Base-by-base conservation (phyloP, 2,329 filamentous ascomycete genomes). In the Cadophora sp. region DNA sequence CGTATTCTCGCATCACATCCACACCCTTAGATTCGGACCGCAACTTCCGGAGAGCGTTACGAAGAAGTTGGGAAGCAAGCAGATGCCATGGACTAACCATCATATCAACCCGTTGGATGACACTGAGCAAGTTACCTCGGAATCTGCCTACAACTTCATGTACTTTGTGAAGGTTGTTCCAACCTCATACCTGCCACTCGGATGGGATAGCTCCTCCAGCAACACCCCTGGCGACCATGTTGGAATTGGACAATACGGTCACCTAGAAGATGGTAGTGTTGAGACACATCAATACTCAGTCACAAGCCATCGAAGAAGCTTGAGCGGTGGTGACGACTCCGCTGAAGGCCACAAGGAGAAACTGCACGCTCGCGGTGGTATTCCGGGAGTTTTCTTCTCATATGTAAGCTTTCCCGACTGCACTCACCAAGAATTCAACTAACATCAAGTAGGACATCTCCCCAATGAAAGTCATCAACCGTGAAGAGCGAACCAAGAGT, bases 141-240 rank as follows among this genome's bases (percentile, higher is more conserved):
- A 97, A 76, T 87, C 93, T 73, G 91, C 91, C 71, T 97, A 86
- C 84, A 99, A 97, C 83, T 99, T 90, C 80, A 97, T 98, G 93
- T 99, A 99, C 84, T 99, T 99, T 80, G 86, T 99, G 80, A 99
- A 99, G 84, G 96, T 99, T 66, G 96, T 99, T 39, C 93, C 92
- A 3, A 99, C 96, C 1, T 95, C 94, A 0, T 99, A 98, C 79
- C 86, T 98, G 30, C 94, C 96, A 2, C 86, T 99, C 1, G 94
- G 94, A 70, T 97, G 93, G 93, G 90, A 88, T 74, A 80, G 78
- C 64, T 80, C 79, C 0, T 73, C 76, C 59, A 71, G 78, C 24
- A 71, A 79, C 27, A 78, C 81, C 69, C 77, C 74, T 27, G 74
- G 76, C 36, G 80, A 86, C 62, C 83, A 85, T 56, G 81, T 87